phyloP scores from a whole-genome alignment of 2,329 filamentous ascomycete species.

The Scleromitrula shiraiana region DNA sequence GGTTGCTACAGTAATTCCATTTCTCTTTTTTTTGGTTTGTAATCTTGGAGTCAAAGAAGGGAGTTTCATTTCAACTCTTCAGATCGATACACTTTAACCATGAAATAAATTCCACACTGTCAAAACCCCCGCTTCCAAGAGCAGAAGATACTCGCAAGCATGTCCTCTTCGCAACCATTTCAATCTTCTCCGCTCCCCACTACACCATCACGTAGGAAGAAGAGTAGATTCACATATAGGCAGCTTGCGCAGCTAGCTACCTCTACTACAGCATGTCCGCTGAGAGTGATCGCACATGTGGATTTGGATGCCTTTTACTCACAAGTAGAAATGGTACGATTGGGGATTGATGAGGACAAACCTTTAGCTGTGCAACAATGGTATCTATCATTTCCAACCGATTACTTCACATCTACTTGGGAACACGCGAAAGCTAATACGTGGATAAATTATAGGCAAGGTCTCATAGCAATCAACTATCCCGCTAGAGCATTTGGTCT shows the following conservation, averaged over 20 bases:
- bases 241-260: slow-evolving; percentile 70
- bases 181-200: slow-evolving; percentile 35
- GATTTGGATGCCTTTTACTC: slow-evolving; percentile 97
- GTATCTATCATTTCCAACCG: slow-evolving; percentile 33
- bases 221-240: slow-evolving; percentile 76
- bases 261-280: slow-evolving; percentile 62
- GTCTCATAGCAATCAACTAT: slow-evolving; percentile 94
- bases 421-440: slow-evolving; percentile 10
- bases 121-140: too few species aligned
- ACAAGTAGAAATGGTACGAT: slow-evolving; percentile 88
- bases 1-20: too few species aligned
- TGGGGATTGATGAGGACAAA: slow-evolving; percentile 63
- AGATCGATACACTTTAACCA: background rate
- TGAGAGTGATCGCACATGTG: slow-evolving; percentile 83
- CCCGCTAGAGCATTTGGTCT: slow-evolving; percentile 76
- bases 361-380: slow-evolving; percentile 94
- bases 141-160: too few species aligned
- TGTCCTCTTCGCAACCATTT: slow-evolving; percentile 42
- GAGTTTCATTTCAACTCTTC: background rate
- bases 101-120: too few species aligned
- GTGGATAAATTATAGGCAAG: slow-evolving; percentile 50
- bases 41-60: too few species aligned
- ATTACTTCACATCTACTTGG: too few species aligned
- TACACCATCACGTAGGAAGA: slow-evolving; percentile 19
- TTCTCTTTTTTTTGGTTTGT: too few species aligned